Base-by-base conservation (phyloP, 2,329 filamentous ascomycete genomes). In the Cladosporium halotolerans region DNA sequence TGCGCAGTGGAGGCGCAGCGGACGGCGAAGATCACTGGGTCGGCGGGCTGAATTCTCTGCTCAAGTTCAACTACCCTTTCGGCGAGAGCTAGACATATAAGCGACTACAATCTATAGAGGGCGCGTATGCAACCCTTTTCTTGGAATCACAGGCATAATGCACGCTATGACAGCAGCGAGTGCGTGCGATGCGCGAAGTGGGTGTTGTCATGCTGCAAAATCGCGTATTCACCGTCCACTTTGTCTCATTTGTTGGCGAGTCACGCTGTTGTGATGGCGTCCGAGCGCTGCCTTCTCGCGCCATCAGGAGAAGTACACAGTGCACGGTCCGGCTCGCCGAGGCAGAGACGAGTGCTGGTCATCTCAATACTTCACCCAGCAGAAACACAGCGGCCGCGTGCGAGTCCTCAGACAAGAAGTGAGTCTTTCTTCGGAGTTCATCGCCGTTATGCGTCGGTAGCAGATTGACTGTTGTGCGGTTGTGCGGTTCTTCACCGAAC, bases 21-120 rank as follows among this genome's bases (percentile, higher is more conserved):
- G 76, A 65, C 50, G 76, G 77, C 19, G 89, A 96, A 63, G 92
- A 97, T 69, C 89, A 92, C 14, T 99, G 93, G 93, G 92, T 99
- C 2, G 92, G 92, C 1, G 92, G 93, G 0, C 72, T 99, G 66
- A 99, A 96, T 66, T 89, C 89, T 9, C 68, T 97, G 64, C 73
- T 99, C 62, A 99, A 99, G 74, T 99, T 97, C 69, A 99, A 99
- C 69, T 89, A 96, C 72, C 91, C 92, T 0, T 97, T 97, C 76
- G 93, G 93, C 1, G 85, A 86, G 63, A 77, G 48, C 39, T 51
- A 51, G 48, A 44, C 48, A 38, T 43, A 51, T 44, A 51, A 11
- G 33, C 39, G n/a, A 44, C 14, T 77, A 39, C 42, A 28, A 14
- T 44, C 13, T 51, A 51, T 44, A 36, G 23, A 36, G 40, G 33